phyloP scores from a whole-genome alignment of 768 basidiomycete species.

The Collybiopsis confluens region DNA sequence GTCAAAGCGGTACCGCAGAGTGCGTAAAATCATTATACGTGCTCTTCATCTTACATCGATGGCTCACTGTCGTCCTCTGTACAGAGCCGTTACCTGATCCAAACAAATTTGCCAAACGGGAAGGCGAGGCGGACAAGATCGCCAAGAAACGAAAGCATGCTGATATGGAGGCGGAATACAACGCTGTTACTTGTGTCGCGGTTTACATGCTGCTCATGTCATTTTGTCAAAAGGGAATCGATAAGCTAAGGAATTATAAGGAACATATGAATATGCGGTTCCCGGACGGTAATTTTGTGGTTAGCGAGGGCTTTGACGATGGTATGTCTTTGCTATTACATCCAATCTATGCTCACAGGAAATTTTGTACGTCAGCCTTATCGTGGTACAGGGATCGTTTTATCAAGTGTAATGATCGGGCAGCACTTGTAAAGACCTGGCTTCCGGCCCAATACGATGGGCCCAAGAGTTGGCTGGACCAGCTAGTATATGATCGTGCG shows the following conservation, averaged over 20 bases:
- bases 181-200: slow-evolving; percentile 81
- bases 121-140: slow-evolving; percentile 68
- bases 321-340: slow-evolving; percentile 35
- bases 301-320: slow-evolving; percentile 78
- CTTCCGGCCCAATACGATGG: slow-evolving; percentile 79
- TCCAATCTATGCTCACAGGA: slow-evolving; percentile 9
- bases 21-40: too few species aligned
- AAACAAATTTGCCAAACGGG: slow-evolving; percentile 62
- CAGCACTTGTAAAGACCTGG: slow-evolving; percentile 85
- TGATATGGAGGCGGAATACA: slow-evolving; percentile 76
- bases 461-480: slow-evolving; percentile 81
- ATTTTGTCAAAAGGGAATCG: slow-evolving; percentile 91
- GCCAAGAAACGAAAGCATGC: slow-evolving; percentile 67
- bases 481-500: slow-evolving; percentile 90
- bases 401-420: slow-evolving; percentile 91
- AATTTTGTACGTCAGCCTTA: slow-evolving; percentile 45
- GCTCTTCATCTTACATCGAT: too few species aligned
- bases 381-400: slow-evolving; percentile 93
- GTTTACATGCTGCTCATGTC: slow-evolving; percentile 90
- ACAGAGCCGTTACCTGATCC: slow-evolving; percentile 81
- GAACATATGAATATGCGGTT: slow-evolving; percentile 79
- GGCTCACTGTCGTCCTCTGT: slow-evolving; percentile 11
- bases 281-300: slow-evolving; percentile 69
- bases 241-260: slow-evolving; percentile 72
- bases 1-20: slow-evolving; percentile 84